Evolutionary conservation across 805 yeast species (phyloP).

Genomic region (Peterozyma toletana): DNA sequence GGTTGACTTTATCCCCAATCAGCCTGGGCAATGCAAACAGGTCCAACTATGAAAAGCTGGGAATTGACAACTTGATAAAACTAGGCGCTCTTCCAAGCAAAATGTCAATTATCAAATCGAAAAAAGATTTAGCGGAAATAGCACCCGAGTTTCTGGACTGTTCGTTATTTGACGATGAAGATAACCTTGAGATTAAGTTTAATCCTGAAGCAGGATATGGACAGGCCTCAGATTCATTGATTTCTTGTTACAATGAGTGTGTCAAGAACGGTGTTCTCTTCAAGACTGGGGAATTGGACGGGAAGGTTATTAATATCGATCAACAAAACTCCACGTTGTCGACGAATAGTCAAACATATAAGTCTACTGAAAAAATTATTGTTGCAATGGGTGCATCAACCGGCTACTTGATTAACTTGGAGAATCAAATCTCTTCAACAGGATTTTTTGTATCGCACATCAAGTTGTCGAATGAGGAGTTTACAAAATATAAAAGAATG

Average conservation of each 20-base stretch:
- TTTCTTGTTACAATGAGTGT: slow-evolving; percentile 13
- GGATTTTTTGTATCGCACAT: slow-evolving; percentile 31
- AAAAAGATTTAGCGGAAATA: slow-evolving; percentile 12
- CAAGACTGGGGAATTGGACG: slow-evolving; percentile 11
- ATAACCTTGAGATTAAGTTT: slow-evolving; percentile 9
- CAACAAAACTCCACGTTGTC: slow-evolving; percentile 2
- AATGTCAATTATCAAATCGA: slow-evolving; percentile 12
- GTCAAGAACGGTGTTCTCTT: slow-evolving; percentile 14
- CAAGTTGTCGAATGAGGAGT: slow-evolving; percentile 26
- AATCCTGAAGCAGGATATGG: slow-evolving; percentile 24
- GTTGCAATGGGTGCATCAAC: slow-evolving; percentile 31
- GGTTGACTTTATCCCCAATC: slow-evolving; percentile 13
- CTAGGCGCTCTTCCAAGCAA: slow-evolving; percentile 17
- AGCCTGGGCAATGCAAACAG: slow-evolving; percentile 12
- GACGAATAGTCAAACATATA: slow-evolving; percentile 17
- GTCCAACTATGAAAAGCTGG: slow-evolving; percentile 17
- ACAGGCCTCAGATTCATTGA: slow-evolving; percentile 19
- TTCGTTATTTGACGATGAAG: slow-evolving; percentile 9
- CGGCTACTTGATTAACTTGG: slow-evolving; percentile 22
- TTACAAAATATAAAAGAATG: slow-evolving; percentile 23
- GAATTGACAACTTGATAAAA: slow-evolving; percentile 15
- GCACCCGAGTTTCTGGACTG: slow-evolving; percentile 14
- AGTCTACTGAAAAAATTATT: slow-evolving; percentile 21
- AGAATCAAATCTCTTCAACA: slow-evolving; percentile 24
- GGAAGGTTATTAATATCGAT: slow-evolving; percentile 8